Conservation (phyloP, 2,329 filamentous ascomycete genomes). For the Aspergillus hortae region DNA sequence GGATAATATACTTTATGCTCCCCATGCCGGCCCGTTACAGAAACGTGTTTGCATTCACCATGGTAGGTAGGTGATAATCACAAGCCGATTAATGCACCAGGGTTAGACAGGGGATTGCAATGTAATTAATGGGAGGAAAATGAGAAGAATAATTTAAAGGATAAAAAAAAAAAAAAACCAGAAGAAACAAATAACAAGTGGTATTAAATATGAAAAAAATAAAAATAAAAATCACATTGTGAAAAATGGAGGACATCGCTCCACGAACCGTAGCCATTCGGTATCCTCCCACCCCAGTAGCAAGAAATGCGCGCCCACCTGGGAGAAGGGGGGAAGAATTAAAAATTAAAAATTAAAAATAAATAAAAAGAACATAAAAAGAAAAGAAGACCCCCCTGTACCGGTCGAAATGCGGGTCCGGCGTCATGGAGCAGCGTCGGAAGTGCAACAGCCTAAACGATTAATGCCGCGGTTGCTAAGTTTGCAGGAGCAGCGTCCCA, state of each 20-base stretch:
- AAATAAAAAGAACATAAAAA: not conserved
- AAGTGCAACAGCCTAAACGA: not conserved
- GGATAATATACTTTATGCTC: not conserved
- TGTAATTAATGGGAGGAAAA: slow-evolving; percentile 2
- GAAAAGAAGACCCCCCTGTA: not conserved
- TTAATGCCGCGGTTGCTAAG: slow-evolving; percentile 15
- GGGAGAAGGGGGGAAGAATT: not conserved
- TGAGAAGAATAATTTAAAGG: slow-evolving; percentile 3
- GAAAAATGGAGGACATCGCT: not conserved
- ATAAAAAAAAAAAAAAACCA: not conserved
- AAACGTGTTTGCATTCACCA: slow-evolving; percentile 16
- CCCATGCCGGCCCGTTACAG: slow-evolving; percentile 17
- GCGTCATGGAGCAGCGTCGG: slow-evolving; percentile 5
- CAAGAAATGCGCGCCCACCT: not conserved
- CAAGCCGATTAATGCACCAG: slow-evolving; percentile 18
- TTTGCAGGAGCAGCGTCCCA: slow-evolving; percentile 19
- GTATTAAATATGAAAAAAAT: not conserved
- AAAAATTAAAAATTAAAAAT: not conserved
- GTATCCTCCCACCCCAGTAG: not conserved
- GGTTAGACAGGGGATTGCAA: slow-evolving; percentile 16
- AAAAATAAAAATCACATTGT: not conserved
- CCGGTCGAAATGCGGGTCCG: slow-evolving; percentile 3
- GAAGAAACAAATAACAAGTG: not conserved
- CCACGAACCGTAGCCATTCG: not conserved
- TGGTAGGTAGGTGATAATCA: slow-evolving; percentile 17